Evolutionary conservation across 768 basidiomycete genomes (phyloP).

Genomic region (Naematelia aurantialba): DNA sequence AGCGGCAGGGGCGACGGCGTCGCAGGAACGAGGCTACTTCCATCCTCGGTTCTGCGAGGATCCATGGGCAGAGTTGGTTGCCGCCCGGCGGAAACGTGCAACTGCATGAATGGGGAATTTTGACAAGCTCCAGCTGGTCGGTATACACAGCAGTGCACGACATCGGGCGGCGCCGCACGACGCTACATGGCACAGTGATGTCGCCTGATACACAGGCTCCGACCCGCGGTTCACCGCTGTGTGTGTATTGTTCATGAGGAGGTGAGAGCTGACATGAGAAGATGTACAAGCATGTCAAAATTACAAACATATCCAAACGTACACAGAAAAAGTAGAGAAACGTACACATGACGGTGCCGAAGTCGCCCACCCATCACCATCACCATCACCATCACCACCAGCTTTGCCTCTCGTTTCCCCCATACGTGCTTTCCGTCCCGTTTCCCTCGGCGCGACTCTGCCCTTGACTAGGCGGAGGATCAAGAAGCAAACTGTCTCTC

Average conservation of each 20-base stretch:
- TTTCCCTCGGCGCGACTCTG: not conserved
- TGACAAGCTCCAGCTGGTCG: no score
- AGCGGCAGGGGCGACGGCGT: not conserved
- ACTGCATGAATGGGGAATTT: no score
- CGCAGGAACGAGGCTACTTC: conserved; percentile 22
- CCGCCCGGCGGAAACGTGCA: not conserved
- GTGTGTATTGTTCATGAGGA: not conserved
- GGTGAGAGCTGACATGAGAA: not conserved
- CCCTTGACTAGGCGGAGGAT: not conserved
- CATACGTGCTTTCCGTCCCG: not conserved
- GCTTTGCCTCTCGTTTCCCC: not conserved
- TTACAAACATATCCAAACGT: not conserved
- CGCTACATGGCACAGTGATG: no score
- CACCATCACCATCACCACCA: not conserved
- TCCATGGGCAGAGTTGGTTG: conserved; percentile 32
- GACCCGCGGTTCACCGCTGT: no score
- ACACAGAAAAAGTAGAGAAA: no score
- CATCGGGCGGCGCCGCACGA: no score
- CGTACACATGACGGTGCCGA: no score
- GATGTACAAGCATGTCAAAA: not conserved
- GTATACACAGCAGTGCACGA: no score
- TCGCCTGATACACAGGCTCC: no score
- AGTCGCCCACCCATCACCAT: no score
- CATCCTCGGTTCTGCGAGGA: conserved; percentile 33
- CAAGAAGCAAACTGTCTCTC: not conserved